Evolutionary conservation across 371 early-diverging fungal genomes (phyloP).

Genomic region (Apophysomyces ossiformis): DNA sequence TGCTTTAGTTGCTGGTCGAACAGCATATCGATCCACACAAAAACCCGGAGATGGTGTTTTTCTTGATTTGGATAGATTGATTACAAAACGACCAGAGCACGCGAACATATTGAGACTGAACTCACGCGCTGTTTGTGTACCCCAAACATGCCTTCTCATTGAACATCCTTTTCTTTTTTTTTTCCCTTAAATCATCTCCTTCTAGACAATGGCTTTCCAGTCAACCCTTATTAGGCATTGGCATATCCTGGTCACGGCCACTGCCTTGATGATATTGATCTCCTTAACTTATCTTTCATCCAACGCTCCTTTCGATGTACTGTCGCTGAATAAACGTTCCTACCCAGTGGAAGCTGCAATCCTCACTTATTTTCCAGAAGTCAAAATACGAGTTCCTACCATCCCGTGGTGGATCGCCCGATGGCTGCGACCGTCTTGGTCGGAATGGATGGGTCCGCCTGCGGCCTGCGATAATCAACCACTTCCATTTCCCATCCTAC

Average conservation of each 20-base stretch:
- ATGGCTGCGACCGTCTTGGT: background rate
- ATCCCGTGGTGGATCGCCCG: background rate
- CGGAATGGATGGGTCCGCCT: background rate
- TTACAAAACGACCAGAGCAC: background rate
- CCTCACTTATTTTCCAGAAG: constrained; percentile 6
- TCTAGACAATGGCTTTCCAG: background rate
- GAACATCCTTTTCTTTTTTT: constrained; percentile 2
- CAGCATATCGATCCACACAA: too few species aligned
- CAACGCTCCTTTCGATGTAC: background rate
- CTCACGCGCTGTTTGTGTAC: background rate
- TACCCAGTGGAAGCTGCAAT: constrained; percentile 10
- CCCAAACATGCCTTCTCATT: background rate
- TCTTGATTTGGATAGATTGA: constrained; percentile 9
- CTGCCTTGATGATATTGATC: constrained; percentile 1
- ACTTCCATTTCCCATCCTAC: constrained; percentile 32
- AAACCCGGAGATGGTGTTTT: background rate
- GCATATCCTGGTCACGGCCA: constrained; percentile 10
- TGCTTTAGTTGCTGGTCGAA: too few species aligned
- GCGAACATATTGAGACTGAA: background rate
- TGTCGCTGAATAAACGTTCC: background rate
- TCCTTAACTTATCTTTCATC: background rate
- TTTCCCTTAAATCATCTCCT: background rate
- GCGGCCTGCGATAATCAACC: constrained; percentile 22
- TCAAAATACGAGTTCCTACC: background rate
- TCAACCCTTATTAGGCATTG: constrained; percentile 12